Percentiles rank a stretch among this genome's conserved stretches.
These are phyloP conservation scores for Trichopus zeylanicus DNA, from an alignment of 116 monocot species.

Conservation along the genomic window DNA sequence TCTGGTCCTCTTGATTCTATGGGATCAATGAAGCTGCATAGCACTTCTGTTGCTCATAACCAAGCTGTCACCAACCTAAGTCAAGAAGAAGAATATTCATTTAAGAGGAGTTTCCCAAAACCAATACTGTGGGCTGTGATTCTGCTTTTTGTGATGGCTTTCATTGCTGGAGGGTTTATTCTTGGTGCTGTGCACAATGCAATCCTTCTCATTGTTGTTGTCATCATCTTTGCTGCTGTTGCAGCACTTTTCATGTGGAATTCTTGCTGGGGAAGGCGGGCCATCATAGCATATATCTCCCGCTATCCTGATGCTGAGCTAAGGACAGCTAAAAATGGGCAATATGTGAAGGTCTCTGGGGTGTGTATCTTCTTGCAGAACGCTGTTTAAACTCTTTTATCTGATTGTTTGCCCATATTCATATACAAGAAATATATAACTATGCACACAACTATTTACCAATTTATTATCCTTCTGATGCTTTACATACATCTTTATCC, in stretches of 20 bases:
- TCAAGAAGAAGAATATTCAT: constrained; percentile 52
- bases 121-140: constrained; percentile 32
- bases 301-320: constrained; percentile 60
- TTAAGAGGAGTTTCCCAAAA: constrained; percentile 42
- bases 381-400: no score
- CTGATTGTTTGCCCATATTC: no score
- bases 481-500: no score
- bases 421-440: no score
- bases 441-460: no score
- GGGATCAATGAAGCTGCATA: constrained; percentile 57
- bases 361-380: constrained; percentile 26
- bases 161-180: constrained; percentile 61
- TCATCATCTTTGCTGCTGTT: constrained; percentile 34
- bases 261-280: constrained; percentile 43
- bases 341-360: constrained; percentile 63
- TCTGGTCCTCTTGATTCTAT: constrained; percentile 82
- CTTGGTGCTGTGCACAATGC: constrained; percentile 59
- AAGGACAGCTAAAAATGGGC: constrained; percentile 57
- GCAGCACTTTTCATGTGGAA: constrained; percentile 46
- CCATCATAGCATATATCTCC: constrained; percentile 24
- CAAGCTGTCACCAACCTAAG: constrained; percentile 79
- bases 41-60: constrained; percentile 48
- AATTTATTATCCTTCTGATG: no score
- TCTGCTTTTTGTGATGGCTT: constrained; percentile 54
- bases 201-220: constrained; percentile 44